A percentile compares a stretch with the other conserved stretches of the same genome.
These are phyloP conservation scores for Brassica incana DNA, from an alignment of 345 rosid species.

Conservation along the genomic window DNA sequence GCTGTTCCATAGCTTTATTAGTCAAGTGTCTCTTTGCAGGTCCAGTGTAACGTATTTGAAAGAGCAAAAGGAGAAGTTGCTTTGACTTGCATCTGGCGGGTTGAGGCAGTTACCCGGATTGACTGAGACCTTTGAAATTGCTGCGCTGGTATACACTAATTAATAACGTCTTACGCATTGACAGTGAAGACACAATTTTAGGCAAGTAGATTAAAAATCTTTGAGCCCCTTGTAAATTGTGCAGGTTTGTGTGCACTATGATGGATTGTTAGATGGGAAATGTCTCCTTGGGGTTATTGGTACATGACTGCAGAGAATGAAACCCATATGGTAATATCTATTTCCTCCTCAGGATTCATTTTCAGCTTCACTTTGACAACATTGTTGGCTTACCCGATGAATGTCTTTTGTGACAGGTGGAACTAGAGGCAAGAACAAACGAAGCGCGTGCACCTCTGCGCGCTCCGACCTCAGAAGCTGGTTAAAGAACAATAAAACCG, in stretches of 20 bases:
- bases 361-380: conserved; percentile 5
- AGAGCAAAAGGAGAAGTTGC: conserved; percentile 87
- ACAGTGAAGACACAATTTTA: background rate
- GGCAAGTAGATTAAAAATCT: conserved; percentile 4
- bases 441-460: conserved; percentile 83
- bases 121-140: conserved; percentile 68
- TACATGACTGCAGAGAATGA: conserved; percentile 71
- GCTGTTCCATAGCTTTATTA: conserved; percentile 21
- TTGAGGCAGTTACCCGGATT: conserved; percentile 84
- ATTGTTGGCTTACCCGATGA: background rate
- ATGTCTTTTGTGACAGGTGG: conserved; percentile 51
- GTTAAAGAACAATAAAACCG: conserved; percentile 19
- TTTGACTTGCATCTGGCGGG: conserved; percentile 83
- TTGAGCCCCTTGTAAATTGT: conserved; percentile 1
- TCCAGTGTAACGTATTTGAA: conserved; percentile 85
- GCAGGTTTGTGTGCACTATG: conserved; percentile 92
- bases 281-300: conserved; percentile 87
- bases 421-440: conserved; percentile 70
- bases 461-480: conserved; percentile 83
- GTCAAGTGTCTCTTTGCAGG: conserved; percentile 47
- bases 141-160: conserved; percentile 68
- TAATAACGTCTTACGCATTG: background rate
- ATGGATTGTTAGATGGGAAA: conserved; percentile 79
- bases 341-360: conserved; percentile 2
- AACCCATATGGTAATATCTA: conserved; percentile 56